Base-by-base conservation (phyloP, 176 grass and related monocot species). In the Triticum turgidum region DNA sequence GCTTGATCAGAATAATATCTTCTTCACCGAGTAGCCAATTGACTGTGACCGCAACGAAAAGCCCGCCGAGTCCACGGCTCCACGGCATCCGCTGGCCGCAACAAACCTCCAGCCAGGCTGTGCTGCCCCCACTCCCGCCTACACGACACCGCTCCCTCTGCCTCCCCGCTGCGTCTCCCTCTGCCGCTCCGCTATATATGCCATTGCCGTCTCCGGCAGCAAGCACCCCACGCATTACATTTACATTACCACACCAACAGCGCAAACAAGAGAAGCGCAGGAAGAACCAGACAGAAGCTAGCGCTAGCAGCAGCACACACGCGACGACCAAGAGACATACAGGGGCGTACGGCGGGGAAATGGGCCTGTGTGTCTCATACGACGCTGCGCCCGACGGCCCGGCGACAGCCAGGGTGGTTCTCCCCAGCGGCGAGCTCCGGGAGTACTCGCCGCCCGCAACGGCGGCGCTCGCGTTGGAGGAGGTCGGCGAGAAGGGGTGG, bases 341-440 rank as follows among this genome's bases (percentile, higher is more conserved):
- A 49, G 10, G 7, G 11, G 11, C 4, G 21, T 37, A 37, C 35
- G 6, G 35, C 35, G 35, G 29, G 0, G 17, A 14, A 66, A 95
- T 98, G 95, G 95, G 95, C 14, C 72, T 86, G 20, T 95, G 92
- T 42, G 66, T 86, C 47, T 98, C 95, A 9, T 64, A 78, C 58
- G 71, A 86, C 1, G 84, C 84, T 29, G 80, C 77, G 7, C 84
- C 83, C 76, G 92, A 89, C 77, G 65, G 74, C 8, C 61, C 65
- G 4, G 80, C 80, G 71, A 71, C 80, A 10, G 84, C 88, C n/a
- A 91, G 94, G 86, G 82, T 98, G 24, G 73, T 98, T 5, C 76
- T 94, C 9, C 88, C 90, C 1, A 80, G 91, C 75, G 93, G 96
- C 32, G 84, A 88, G 64, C 77, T 98, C 25, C 81, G 83, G 14